Evolutionary conservation across 1,284 basidiomycete genomes (phyloP), one percentile per base, ranked within the genome.

Genomic region (Xerocomus minutiporus): DNA sequence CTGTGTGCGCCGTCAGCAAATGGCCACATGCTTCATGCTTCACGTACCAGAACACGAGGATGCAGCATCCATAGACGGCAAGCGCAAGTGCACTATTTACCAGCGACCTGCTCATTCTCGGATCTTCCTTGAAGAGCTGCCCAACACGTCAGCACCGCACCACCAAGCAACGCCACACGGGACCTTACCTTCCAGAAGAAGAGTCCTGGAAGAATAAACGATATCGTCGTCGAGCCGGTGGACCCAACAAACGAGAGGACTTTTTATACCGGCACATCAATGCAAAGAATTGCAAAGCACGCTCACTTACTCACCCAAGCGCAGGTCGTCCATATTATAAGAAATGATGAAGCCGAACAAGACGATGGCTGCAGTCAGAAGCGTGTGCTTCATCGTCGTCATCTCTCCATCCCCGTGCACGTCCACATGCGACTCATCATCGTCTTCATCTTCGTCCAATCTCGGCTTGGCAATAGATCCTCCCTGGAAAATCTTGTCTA

Each of bases 241-340:
- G 93, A 89, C 7, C 97, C 97, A 26, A 99, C 97, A 66, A 99
- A 97, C 5, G 94, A 92, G 29, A 97, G 77, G 11, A 97, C 93
- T 93, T 61, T 11, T 48, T 49, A 57, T 13, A 45, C 53, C 49
- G 35, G 40, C 49, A 32, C 53, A 39, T 68, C 50, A 60, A 51
- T 41, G 38, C 48, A 50, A 48, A 53, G 56, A 47, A 59, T 52
- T 34, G 51, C 13, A 9, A 35, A 42, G 28, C 29, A 50, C 46
- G 34, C 52, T 46, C 29, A 36, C 25, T 8, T 4, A 76, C 86
- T 64, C 64, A 91, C 92, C 90, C 69, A 93, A 73, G 67, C 88
- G 84, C 55, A 97, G 72, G 68, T 93, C 82, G 66, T 92, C 83
- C 12, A 97, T 84, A 57, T 91, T 78, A 70, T 88, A 91, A 2